Conservation (phyloP, 2,329 filamentous ascomycete species). For the Dactylellina haptotyla region DNA sequence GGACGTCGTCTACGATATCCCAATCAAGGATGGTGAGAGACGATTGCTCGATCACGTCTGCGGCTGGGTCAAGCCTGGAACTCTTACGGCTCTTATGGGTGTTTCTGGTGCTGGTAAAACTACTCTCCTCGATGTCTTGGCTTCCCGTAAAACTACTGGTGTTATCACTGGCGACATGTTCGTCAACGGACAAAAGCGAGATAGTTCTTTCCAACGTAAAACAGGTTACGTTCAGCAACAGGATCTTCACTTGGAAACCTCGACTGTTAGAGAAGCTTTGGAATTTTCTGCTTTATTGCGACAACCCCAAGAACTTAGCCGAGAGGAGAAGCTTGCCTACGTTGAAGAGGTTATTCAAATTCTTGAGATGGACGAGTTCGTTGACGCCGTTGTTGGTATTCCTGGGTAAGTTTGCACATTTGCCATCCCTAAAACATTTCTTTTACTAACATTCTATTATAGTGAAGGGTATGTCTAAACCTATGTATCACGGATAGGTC, state of each 20-base stretch:
- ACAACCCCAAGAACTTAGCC: constrained; percentile 69
- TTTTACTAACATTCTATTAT: neutral
- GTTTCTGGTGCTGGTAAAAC: constrained; percentile 88
- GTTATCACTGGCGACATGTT: constrained; percentile 72
- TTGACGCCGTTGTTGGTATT: constrained; percentile 73
- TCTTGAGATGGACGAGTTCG: constrained; percentile 73
- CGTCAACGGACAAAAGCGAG: constrained; percentile 69
- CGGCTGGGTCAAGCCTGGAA: constrained; percentile 80
- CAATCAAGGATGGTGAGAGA: constrained; percentile 68
- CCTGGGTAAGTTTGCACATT: constrained; percentile 64
- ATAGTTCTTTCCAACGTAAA: constrained; percentile 71
- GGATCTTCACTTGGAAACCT: constrained; percentile 71
- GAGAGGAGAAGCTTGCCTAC: constrained; percentile 72
- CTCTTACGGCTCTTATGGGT: constrained; percentile 82
- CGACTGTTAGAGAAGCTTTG: constrained; percentile 73
- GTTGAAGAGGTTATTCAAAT: constrained; percentile 74
- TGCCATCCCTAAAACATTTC: neutral
- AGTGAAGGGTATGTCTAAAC: constrained; percentile 23
- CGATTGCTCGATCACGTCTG: constrained; percentile 71
- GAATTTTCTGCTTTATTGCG: constrained; percentile 74
- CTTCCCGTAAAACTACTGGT: constrained; percentile 72
- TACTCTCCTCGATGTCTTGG: constrained; percentile 81
- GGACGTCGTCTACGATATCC: constrained; percentile 80
- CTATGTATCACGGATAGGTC: neutral
- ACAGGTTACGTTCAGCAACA: constrained; percentile 74